phyloP scores from a whole-genome alignment of 1,139 yeast genomes.

The Lodderomyces jiufengensis region DNA sequence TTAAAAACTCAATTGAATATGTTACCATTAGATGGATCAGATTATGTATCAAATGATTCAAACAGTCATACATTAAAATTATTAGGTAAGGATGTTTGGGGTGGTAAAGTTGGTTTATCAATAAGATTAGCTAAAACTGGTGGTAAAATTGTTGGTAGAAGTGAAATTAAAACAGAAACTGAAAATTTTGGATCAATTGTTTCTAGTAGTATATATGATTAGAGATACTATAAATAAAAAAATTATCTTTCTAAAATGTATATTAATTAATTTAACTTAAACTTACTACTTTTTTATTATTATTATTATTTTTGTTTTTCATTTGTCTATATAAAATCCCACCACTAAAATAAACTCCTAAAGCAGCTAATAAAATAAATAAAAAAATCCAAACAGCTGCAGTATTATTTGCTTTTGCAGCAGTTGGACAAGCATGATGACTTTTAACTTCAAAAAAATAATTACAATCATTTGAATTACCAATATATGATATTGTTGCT shows the following conservation, averaged over 20 bases:
- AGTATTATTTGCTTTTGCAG: slow-evolving; percentile 48
- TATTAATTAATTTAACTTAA: background rate
- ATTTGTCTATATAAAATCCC: slow-evolving; percentile 45
- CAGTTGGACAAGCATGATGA: slow-evolving; percentile 84
- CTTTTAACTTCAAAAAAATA: slow-evolving; percentile 84
- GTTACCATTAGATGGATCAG: slow-evolving; percentile 80
- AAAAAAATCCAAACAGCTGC: slow-evolving; percentile 61
- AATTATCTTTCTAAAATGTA: background rate
- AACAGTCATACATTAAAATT: slow-evolving; percentile 72
- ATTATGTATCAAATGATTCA: slow-evolving; percentile 57
- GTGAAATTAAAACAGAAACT: slow-evolving; percentile 65
- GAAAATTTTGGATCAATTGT: slow-evolving; percentile 45
- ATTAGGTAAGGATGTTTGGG: slow-evolving; percentile 77
- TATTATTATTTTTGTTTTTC: slow-evolving; percentile 6
- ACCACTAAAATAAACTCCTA: slow-evolving; percentile 54
- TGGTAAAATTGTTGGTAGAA: slow-evolving; percentile 72
- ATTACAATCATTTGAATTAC: slow-evolving; percentile 71
- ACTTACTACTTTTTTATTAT: slow-evolving; percentile 3
- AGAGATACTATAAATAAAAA: too few relatives aligned
- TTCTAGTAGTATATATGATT: slow-evolving; percentile 33
- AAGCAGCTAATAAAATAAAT: slow-evolving; percentile 50
- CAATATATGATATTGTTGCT: slow-evolving; percentile 69
- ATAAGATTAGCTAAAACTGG: slow-evolving; percentile 72
- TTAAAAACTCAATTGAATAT: slow-evolving; percentile 64
- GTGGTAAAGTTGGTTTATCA: slow-evolving; percentile 65